A percentile compares a stretch with the other conserved stretches of the same genome.
Conservation (phyloP, 192 early-diverging fungal genomes). For the Thamnidium elegans region DNA sequence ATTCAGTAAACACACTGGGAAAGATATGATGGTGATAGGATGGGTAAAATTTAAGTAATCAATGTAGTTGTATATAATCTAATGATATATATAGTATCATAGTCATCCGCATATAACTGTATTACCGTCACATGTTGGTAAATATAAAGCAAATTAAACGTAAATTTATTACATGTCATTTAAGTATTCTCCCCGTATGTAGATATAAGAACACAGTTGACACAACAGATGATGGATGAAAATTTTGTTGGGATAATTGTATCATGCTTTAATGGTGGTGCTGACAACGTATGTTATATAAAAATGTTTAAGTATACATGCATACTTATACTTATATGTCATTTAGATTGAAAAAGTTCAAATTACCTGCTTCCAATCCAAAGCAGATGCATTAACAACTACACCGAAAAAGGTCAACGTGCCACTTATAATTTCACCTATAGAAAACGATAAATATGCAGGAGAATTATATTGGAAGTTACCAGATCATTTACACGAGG, state of each 20-base stretch:
- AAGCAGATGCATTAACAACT: slow-evolving; percentile 12
- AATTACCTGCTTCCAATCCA: slow-evolving; percentile 48
- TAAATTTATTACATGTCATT: not conserved
- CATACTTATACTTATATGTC: not conserved
- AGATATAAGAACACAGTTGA: slow-evolving; percentile 48
- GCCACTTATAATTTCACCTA: not conserved
- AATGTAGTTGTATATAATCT: not conserved
- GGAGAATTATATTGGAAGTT: slow-evolving; percentile 37
- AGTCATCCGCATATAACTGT: slow-evolving; percentile 56
- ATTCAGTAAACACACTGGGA: slow-evolving; percentile 13
- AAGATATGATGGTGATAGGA: slow-evolving; percentile 44
- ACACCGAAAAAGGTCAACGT: slow-evolving; percentile 12
- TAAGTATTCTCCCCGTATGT: not conserved
- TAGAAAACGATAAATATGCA: slow-evolving; percentile 20
- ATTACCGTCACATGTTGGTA: slow-evolving; percentile 53
- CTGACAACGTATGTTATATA: slow-evolving; percentile 30
- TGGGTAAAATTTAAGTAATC: slow-evolving; percentile 38
- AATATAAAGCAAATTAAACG: not conserved
- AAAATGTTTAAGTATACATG: not conserved
- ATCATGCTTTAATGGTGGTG: slow-evolving; percentile 46
- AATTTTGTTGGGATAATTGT: slow-evolving; percentile 53
- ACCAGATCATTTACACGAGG: slow-evolving; percentile 40
- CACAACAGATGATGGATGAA: slow-evolving; percentile 49
- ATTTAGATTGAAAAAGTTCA: slow-evolving; percentile 40
- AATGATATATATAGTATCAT: slow-evolving; percentile 40